Percentiles rank a stretch among this genome's conserved stretches.
phyloP scores from a whole-genome alignment of 805 yeast species.

The Candida vaughaniae region DNA sequence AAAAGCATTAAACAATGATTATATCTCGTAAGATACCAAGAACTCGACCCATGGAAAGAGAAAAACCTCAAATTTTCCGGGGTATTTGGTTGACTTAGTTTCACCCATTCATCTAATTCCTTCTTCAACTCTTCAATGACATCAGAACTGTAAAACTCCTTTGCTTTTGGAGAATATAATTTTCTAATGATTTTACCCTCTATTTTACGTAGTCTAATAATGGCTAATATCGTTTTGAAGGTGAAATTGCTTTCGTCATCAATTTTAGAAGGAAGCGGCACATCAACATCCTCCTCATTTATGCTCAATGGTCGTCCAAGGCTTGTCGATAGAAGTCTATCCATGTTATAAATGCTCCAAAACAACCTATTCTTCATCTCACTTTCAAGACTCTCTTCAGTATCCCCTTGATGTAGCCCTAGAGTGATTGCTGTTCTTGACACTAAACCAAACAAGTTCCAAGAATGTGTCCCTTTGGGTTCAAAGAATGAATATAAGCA shows the following conservation, averaged over 20 bases:
- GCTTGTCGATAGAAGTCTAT: slow-evolving; percentile 47
- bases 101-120: slow-evolving; percentile 27
- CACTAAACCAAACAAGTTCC: slow-evolving; percentile 52
- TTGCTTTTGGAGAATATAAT: slow-evolving; percentile 46
- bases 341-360: slow-evolving; percentile 51
- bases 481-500: slow-evolving; percentile 54
- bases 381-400: slow-evolving; percentile 21
- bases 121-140: slow-evolving; percentile 3
- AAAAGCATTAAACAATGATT: slow-evolving; percentile 46
- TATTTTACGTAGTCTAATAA: slow-evolving; percentile 44
- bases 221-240: slow-evolving; percentile 37
- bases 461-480: slow-evolving; percentile 47
- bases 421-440: slow-evolving; percentile 44
- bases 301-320: slow-evolving; percentile 50
- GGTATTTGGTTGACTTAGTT: slow-evolving; percentile 27
- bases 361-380: slow-evolving; percentile 47
- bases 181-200: slow-evolving; percentile 47
- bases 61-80: slow-evolving; percentile 35
- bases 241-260: slow-evolving; percentile 42
- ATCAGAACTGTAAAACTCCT: slow-evolving; percentile 17
- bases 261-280: slow-evolving; percentile 39
- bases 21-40: slow-evolving; percentile 43
- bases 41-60: slow-evolving; percentile 25
- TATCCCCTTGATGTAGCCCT: slow-evolving; percentile 43
- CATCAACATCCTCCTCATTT: slow-evolving; percentile 50